Evolutionary conservation across 306 rosid species (phyloP), one percentile per base, ranked within the genome.

Genomic region (Dicorynia guianensis): DNA sequence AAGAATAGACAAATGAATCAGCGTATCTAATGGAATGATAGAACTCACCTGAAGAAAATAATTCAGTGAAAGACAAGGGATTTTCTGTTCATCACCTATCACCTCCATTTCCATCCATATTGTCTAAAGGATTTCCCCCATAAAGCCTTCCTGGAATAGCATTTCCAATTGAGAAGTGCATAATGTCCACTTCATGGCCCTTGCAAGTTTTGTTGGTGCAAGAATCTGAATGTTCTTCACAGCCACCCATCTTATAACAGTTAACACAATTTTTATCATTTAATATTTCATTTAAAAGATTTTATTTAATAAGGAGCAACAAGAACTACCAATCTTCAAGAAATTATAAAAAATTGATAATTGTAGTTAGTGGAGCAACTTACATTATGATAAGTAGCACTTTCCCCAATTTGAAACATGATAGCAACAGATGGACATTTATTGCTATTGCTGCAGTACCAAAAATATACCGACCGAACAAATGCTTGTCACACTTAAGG

Each of bases 91-190:
- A 64, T 85, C 72, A 93, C 98, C 96, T 91, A 87, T 94, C 98
- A 11, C 83, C 93, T 3, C 96, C 98, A 65, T 80, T 84, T 77
- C 96, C 98, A 75, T 82, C 75, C 54, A 82, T 62, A 70, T 88
- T 88, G 83, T 94, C 93, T 61, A 88, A 11, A 4, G 81, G 90
- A 82, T 92, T 92, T 53, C 95, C 93, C 43, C 98, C 97, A 80
- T 94, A 94, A 65, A 94, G 92, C 65, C 97, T 79, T 63, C 98
- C 98, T 0, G 98, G 98, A 78, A 94, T 84, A 50, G 97, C 98
- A 82, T 82, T 91, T 65, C 97, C 98, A 57, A 94, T 83, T 18
- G 97, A 88, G 86, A 94, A 94, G 85, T 94, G 98, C 97, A 92
- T 87, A 14, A 94, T 87, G 82, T 94, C 98, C 50, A 94, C 97